A percentile compares a stretch with the other conserved stretches of the same genome.
phyloP scores from a whole-genome alignment of 768 basidiomycete genomes.

The Clitopilus hobsonii region DNA sequence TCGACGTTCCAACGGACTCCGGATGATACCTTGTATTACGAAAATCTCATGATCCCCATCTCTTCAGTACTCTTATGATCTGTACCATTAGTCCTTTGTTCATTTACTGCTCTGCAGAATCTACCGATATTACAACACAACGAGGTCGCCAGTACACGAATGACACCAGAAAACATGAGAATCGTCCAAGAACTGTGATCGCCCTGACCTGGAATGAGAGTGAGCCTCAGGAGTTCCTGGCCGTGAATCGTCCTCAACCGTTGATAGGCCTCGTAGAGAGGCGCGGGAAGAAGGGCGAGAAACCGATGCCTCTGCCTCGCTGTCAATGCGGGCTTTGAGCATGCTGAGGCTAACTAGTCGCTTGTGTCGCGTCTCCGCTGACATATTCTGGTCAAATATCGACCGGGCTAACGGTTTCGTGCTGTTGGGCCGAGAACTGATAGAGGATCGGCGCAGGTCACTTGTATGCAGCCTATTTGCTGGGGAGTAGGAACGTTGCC shows the following conservation, averaged over 20 bases:
- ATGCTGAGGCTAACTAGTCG: conserved; percentile 81
- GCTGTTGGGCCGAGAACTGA: conserved; percentile 35
- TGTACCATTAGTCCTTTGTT: neutral
- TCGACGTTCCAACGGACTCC: neutral
- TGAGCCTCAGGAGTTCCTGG: conserved; percentile 16
- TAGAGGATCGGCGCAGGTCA: conserved; percentile 30
- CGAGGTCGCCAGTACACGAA: conserved; percentile 76
- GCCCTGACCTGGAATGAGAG: conserved; percentile 26
- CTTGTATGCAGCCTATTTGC: conserved; percentile 27
- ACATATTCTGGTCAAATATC: conserved; percentile 64
- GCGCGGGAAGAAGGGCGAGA: conserved; percentile 40
- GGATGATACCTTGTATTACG: neutral
- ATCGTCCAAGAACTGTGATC: conserved; percentile 81
- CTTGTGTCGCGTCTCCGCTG: conserved; percentile 76
- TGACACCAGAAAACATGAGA: conserved; percentile 89
- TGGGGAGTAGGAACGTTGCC: conserved; percentile 44
- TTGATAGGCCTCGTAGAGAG: conserved; percentile 42
- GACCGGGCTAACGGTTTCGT: conserved; percentile 46
- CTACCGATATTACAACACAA: conserved; percentile 50
- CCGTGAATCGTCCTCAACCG: conserved; percentile 33
- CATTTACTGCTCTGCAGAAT: neutral
- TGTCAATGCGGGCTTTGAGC: conserved; percentile 88
- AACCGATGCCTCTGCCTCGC: conserved; percentile 52
- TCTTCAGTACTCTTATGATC: neutral
- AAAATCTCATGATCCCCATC: neutral